Evolutionary conservation across 345 rosid species (phyloP), one percentile per base, ranked within the genome.

Genomic region (Populus davidiana): DNA sequence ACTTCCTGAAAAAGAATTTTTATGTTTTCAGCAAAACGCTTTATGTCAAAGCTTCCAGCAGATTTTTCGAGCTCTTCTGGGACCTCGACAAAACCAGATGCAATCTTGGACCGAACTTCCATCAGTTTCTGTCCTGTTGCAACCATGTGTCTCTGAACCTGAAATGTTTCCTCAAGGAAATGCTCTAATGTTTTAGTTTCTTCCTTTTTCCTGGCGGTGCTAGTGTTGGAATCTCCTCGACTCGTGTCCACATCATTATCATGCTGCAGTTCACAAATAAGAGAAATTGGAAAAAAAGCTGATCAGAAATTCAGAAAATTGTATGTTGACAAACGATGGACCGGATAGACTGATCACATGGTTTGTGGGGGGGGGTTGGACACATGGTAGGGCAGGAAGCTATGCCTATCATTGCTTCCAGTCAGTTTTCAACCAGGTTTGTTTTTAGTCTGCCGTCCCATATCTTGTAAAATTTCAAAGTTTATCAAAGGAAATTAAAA

Each of bases 91-190:
- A 93, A 88, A 33, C 88, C 92, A 4, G 86, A 80, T 47, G 83
- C 80, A 31, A 91, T 91, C 90, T 88, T 96, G 33, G 90, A 74
- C 75, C 92, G 96, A 73, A 93, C 85, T 79, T 95, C 97, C 86
- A 83, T 79, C 67, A 91, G 77, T 76, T 89, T 95, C 80, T 95
- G 99, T 74, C 99, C 99, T 4, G 92, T 86, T 63, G 94, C 91
- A 5, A 95, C 99, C 78, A 89, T 89, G 84, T 89, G 88, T 73
- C 93, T 86, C 87, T 93, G 94, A 69, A 94, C 84, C 84, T 92
- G 97, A 81, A 94, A 94, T 47, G 97, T 91, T 77, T 92, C 97
- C 75, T 92, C 96, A 0, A 94, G 87, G 81, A 86, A 92, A 80
- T 88, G 90, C 80, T 91, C 93, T n/a, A 89, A 81, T 38, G 85